Conservation (phyloP, 1,284 basidiomycete genomes). For the Earliella scabrosa region DNA sequence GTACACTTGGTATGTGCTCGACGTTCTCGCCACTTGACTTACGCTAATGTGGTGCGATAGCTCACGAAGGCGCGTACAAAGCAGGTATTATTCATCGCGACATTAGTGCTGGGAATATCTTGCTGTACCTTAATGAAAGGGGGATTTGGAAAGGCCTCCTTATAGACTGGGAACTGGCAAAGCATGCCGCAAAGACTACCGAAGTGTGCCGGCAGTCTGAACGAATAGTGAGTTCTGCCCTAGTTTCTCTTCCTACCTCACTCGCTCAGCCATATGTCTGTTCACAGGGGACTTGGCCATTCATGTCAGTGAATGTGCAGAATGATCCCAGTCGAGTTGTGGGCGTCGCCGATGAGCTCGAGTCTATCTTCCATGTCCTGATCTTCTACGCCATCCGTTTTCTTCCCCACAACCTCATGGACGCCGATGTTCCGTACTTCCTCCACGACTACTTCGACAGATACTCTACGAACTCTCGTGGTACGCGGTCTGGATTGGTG, state of each 20-base stretch:
- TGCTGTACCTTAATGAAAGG: background rate
- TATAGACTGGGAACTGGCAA: conserved; percentile 13
- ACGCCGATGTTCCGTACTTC: background rate
- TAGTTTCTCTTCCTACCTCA: background rate
- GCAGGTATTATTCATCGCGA: conserved; percentile 8
- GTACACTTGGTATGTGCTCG: background rate
- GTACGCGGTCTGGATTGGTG: background rate
- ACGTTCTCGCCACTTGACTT: too few species aligned
- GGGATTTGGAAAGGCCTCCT: background rate
- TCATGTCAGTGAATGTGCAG: conserved; percentile 5
- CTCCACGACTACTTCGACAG: conserved; percentile 13
- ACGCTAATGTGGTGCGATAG: background rate
- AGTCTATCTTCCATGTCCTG: conserved; percentile 16
- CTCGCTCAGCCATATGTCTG: too few species aligned
- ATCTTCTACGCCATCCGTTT: conserved; percentile 7
- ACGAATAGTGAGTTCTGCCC: conserved; percentile 5
- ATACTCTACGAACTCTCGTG: background rate
- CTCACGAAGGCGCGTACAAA: background rate
- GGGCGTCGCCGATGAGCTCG: conserved; percentile 11
- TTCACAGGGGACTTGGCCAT: conserved; percentile 16
- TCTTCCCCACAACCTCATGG: conserved; percentile 3
- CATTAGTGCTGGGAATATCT: conserved; percentile 16
- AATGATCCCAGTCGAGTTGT: background rate
- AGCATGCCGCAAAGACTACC: background rate
- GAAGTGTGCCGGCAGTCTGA: background rate